phyloP scores from a whole-genome alignment of 1,284 basidiomycete species.

The Inonotus obliquus region DNA sequence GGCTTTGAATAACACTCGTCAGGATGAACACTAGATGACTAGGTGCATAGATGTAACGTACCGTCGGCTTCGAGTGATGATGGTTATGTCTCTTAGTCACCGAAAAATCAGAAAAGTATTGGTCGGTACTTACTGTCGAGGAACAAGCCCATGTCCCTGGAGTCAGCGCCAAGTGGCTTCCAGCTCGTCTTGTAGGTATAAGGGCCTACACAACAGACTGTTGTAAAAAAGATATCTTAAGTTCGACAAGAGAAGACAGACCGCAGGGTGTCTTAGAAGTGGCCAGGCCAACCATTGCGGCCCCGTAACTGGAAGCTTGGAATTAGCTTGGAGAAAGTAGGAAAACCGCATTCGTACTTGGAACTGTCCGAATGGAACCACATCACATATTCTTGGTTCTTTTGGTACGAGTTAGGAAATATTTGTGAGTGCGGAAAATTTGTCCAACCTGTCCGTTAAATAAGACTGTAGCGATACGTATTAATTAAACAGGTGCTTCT shows the following conservation, averaged over 20 bases:
- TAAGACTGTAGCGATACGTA: conserved; percentile 33
- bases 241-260: background rate
- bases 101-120: conserved; percentile 6
- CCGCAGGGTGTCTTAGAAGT: conserved; percentile 55
- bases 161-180: conserved; percentile 54
- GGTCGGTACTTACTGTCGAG: conserved; percentile 42
- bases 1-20: background rate
- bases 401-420: background rate
- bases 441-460: conserved; percentile 42
- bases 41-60: background rate
- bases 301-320: conserved; percentile 44
- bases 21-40: conserved; percentile 24
- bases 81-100: conserved; percentile 38
- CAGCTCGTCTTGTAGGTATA: conserved; percentile 53
- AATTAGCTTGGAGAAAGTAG: conserved; percentile 5
- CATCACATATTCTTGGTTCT: conserved; percentile 65
- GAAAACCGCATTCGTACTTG: conserved; percentile 37
- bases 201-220: conserved; percentile 26
- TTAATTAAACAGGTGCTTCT: background rate
- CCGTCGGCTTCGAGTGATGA: background rate
- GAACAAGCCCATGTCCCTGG: conserved; percentile 56
- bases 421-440: background rate
- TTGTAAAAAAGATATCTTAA: background rate
- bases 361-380: conserved; percentile 67
- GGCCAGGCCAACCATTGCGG: conserved; percentile 58